These are phyloP conservation scores for Amanita pseudoporphyria DNA, from an alignment of 768 basidiomycete genomes.

Conservation along the genomic window DNA sequence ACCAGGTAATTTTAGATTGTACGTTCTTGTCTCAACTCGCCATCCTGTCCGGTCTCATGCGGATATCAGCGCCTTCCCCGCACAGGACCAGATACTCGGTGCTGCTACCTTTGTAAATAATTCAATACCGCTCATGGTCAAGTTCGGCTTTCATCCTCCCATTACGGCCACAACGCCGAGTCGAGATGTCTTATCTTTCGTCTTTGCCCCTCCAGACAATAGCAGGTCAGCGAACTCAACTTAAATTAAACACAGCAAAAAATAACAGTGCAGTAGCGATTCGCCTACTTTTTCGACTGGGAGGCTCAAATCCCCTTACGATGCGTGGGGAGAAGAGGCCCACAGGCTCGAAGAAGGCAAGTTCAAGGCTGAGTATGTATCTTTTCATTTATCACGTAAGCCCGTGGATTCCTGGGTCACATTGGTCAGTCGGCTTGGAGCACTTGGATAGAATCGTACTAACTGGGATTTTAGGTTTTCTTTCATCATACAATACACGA, in stretches of 20 bases:
- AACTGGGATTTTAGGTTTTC: slow-evolving; percentile 6
- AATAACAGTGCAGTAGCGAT: slow-evolving; percentile 37
- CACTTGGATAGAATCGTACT: slow-evolving; percentile 1
- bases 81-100: slow-evolving; percentile 19
- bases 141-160: slow-evolving; percentile 40
- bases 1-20: slow-evolving; percentile 19
- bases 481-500: slow-evolving; percentile 8
- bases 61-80: slow-evolving; percentile 20
- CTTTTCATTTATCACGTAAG: slow-evolving; percentile 18
- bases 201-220: slow-evolving; percentile 68
- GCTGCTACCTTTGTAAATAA: slow-evolving; percentile 13
- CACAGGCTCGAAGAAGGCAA: slow-evolving; percentile 59
- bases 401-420: slow-evolving; percentile 18
- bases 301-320: slow-evolving; percentile 40
- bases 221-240: slow-evolving; percentile 34
- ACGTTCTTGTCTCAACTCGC: slow-evolving; percentile 14
- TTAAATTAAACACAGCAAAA: slow-evolving; percentile 62
- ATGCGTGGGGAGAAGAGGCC: slow-evolving; percentile 70
- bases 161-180: slow-evolving; percentile 53
- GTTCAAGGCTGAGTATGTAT: slow-evolving; percentile 77
- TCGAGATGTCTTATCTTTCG: slow-evolving; percentile 56
- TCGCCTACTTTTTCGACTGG: slow-evolving; percentile 24
- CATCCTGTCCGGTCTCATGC: slow-evolving; percentile 12
- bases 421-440: not conserved
- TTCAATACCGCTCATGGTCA: slow-evolving; percentile 30